Evolutionary conservation across 306 rosid genomes (phyloP).

Genomic region (Fragaria nilgerrensis): DNA sequence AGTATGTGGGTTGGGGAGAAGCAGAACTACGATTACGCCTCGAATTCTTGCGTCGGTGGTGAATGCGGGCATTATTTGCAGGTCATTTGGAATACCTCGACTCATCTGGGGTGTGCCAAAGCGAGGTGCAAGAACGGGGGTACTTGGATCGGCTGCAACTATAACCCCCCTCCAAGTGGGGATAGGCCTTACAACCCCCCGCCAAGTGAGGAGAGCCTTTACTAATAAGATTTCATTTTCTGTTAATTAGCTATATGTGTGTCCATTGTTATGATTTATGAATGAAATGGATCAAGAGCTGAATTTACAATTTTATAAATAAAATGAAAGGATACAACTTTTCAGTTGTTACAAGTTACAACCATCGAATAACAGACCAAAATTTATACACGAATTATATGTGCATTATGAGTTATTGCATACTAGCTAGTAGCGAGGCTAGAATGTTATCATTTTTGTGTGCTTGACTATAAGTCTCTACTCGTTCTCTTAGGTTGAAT

Average conservation of each 20-base stretch:
- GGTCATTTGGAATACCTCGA: background rate
- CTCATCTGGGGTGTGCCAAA: background rate
- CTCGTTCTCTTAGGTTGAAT: too few species aligned
- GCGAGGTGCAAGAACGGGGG: background rate
- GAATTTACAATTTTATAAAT: too few species aligned
- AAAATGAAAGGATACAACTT: too few species aligned
- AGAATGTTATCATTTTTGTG: too few species aligned
- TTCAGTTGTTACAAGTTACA: too few species aligned
- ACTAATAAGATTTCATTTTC: background rate
- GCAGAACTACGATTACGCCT: background rate
- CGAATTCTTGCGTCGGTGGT: background rate
- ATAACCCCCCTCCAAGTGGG: background rate
- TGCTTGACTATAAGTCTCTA: too few species aligned
- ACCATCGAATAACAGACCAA: too few species aligned
- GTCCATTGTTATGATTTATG: too few species aligned
- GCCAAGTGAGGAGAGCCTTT: background rate
- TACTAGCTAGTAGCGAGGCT: too few species aligned
- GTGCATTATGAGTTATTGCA: too few species aligned
- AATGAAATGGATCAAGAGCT: too few species aligned
- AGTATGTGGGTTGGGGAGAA: background rate
- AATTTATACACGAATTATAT: too few species aligned
- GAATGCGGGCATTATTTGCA: background rate
- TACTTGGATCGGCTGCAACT: background rate
- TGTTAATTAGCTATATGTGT: background rate
- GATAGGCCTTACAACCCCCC: background rate